Evolutionary conservation across 2,329 filamentous ascomycete genomes (phyloP), one percentile per base, ranked within the genome.

Genomic region (Ophiostoma sp.): DNA sequence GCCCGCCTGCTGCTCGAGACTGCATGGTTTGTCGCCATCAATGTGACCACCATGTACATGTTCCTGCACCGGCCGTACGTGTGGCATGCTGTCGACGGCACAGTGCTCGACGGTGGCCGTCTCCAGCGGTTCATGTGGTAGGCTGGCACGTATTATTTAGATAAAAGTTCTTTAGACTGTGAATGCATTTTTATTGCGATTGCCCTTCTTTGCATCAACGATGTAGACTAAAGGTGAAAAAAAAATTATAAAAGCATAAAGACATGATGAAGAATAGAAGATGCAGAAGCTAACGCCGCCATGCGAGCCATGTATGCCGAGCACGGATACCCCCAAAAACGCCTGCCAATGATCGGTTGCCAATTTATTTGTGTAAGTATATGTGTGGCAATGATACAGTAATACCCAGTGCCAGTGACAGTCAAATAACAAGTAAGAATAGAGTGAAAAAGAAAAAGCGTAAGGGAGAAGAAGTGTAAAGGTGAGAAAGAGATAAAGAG

Each of bases 51-150:
- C 2, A 89, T 89, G 73, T 91, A 89, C 76, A 81, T 92, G 3
- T 96, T 95, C 77, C 76, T 95, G 69, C 82, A 82, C 70, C 83
- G 83, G 75, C 88, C 87, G 0, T 95, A 92, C 73, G 78, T 83
- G 70, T 95, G 92, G 91, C 79, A 77, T 74, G 78, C 80, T 0
- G 81, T 82, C 68, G 81, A 85, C 35, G 86, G 86, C 10, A 79
- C 76, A 6, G 65, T 86, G 2, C 80, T 86, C 41, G 86, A 89
- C 65, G 81, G 76, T 0, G 88, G 87, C 3, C 81, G 81, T 23
- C 78, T 87, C 72, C 92, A 95, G 81, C 84, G 92, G 69, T 96
- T 96, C 77, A 91, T 96, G 87, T 96, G 91, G 91, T 93, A 71
- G 57, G 31, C 27, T 4, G 31, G 0, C 17, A 13, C 1, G 33